Evolutionary conservation across 495 filamentous ascomycete genomes (phyloP).

Genomic region (Aspergillus funiculosus): DNA sequence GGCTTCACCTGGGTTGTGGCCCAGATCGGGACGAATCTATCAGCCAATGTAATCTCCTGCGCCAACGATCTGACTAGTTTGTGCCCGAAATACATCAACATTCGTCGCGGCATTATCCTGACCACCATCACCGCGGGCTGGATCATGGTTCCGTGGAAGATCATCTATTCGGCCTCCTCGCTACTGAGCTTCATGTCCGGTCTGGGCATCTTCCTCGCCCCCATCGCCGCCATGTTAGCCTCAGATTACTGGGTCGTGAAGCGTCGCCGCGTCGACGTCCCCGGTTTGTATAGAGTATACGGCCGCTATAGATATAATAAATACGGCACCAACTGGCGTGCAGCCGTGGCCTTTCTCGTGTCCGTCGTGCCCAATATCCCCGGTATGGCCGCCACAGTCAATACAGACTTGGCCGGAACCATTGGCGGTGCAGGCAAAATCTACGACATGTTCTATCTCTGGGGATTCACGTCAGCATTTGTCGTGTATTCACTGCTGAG

Average conservation of each 20-base stretch:
- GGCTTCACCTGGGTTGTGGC: conserved; percentile 7
- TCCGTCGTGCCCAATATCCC: conserved; percentile 5
- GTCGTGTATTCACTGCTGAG: neutral
- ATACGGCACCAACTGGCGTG: conserved; percentile 2
- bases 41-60: conserved; percentile 2
- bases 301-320: conserved; percentile 1
- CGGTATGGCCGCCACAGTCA: conserved; percentile 3
- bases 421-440: conserved; percentile 1
- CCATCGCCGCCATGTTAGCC: neutral
- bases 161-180: conserved; percentile 2
- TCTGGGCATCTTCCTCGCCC: conserved; percentile 1
- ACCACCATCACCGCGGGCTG: conserved; percentile 3
- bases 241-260: conserved; percentile 7
- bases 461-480: neutral
- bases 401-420: neutral
- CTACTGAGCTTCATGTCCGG: conserved; percentile 9
- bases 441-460: conserved; percentile 6
- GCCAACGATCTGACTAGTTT: neutral
- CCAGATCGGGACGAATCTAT: conserved; percentile 5
- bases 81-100: conserved; percentile 7
- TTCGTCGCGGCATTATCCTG: conserved; percentile 3
- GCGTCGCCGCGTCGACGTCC: conserved; percentile 2
- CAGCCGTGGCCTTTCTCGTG: neutral
- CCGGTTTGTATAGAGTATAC: neutral
- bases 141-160: conserved; percentile 7